Conservation (phyloP, 106 monocot species). For the Chionographis japonica region DNA sequence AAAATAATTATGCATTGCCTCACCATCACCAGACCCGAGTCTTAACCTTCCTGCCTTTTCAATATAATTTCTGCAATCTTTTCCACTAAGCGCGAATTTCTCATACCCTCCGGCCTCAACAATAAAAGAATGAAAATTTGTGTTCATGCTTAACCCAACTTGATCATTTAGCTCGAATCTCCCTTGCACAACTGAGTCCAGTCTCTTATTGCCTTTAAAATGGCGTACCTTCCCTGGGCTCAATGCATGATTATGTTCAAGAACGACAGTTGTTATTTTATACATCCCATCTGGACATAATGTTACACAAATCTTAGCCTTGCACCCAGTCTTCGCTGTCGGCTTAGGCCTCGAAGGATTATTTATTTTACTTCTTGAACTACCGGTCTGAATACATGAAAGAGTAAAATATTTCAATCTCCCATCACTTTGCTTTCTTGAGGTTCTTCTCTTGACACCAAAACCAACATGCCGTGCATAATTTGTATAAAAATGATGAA, state of each 20-base stretch:
- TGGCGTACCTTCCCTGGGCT: neutral
- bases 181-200: neutral
- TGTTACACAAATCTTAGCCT: too few relatives aligned
- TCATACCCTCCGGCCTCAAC: slow-evolving; percentile 6
- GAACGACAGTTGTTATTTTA: neutral
- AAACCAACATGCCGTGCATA: too few relatives aligned
- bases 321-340: too few relatives aligned
- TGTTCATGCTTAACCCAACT: neutral
- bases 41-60: neutral
- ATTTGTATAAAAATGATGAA: too few relatives aligned
- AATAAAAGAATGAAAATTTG: neutral
- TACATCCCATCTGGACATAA: neutral
- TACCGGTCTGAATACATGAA: too few relatives aligned
- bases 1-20: slow-evolving; percentile 7
- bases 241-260: slow-evolving; percentile 20
- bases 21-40: slow-evolving; percentile 1
- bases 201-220: neutral
- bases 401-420: too few relatives aligned
- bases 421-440: too few relatives aligned
- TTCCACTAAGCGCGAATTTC: neutral
- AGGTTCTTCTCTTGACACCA: too few relatives aligned
- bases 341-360: too few relatives aligned
- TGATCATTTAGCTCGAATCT: slow-evolving; percentile 7
- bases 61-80: neutral
- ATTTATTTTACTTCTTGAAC: too few relatives aligned